Evolutionary conservation across 441 rosid genomes (phyloP).

Genomic region (Theobroma grandiflorum): DNA sequence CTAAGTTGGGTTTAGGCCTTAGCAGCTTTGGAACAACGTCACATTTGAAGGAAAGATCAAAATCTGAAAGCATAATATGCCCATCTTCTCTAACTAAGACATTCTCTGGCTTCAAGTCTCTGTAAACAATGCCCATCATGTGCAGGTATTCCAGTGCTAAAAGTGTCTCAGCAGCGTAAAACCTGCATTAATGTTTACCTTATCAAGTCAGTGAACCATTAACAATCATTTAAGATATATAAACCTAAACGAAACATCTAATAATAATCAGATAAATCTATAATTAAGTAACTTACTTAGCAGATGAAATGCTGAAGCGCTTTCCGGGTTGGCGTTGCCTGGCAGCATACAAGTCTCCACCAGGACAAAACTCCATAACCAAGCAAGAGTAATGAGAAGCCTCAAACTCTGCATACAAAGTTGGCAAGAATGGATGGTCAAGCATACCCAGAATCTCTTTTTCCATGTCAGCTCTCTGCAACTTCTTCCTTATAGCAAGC

Average conservation of each 20-base stretch:
- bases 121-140: constrained; percentile 77
- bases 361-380: constrained; percentile 92
- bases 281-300: constrained; percentile 55
- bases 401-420: constrained; percentile 82
- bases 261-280: background rate
- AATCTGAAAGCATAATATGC: constrained; percentile 73
- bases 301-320: constrained; percentile 68
- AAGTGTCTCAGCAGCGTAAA: constrained; percentile 70
- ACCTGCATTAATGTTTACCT: constrained; percentile 43
- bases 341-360: constrained; percentile 81
- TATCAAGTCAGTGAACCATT: background rate
- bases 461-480: constrained; percentile 88
- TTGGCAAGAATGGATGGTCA: constrained; percentile 89
- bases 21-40: constrained; percentile 64
- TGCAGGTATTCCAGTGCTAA: constrained; percentile 70
- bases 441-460: constrained; percentile 81
- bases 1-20: constrained; percentile 28
- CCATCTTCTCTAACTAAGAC: constrained; percentile 73
- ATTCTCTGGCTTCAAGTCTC: constrained; percentile 73
- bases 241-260: background rate
- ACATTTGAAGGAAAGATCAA: constrained; percentile 70
- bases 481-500: constrained; percentile 71
- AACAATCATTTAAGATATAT: background rate
- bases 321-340: constrained; percentile 72
- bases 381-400: constrained; percentile 92